Percentiles rank a stretch among this genome's conserved stretches.
phyloP scores from a whole-genome alignment of 1,284 basidiomycete species.

The Fomes fomentarius region DNA sequence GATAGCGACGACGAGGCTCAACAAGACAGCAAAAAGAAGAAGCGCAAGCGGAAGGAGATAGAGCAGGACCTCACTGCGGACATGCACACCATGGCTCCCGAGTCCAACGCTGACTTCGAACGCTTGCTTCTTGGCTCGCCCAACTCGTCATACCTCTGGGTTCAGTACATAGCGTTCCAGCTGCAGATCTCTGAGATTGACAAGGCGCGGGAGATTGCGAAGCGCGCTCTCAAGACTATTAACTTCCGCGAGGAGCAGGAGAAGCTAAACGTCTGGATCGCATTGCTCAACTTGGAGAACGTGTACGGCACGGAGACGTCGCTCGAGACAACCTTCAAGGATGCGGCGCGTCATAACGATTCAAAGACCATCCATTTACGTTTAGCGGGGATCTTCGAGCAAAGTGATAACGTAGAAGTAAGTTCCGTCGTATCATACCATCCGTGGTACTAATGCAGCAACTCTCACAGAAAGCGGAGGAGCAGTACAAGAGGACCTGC shows the following conservation, averaged over 20 bases:
- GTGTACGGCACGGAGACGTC: slow-evolving; percentile 87
- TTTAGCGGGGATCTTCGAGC: slow-evolving; percentile 83
- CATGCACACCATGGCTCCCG: slow-evolving; percentile 83
- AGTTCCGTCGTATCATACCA: slow-evolving; percentile 24
- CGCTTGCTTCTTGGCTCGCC: slow-evolving; percentile 93
- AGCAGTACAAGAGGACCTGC: slow-evolving; percentile 80
- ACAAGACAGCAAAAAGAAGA: slow-evolving; percentile 58
- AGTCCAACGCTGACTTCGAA: slow-evolving; percentile 95
- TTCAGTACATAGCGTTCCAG: slow-evolving; percentile 99
- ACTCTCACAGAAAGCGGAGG: slow-evolving; percentile 74
- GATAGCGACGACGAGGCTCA: slow-evolving; percentile 56
- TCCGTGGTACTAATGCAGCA: background rate
- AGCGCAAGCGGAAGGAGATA: slow-evolving; percentile 69
- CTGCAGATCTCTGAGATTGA: slow-evolving; percentile 94
- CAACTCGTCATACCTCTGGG: slow-evolving; percentile 97
- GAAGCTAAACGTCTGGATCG: slow-evolving; percentile 98
- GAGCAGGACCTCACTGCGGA: slow-evolving; percentile 85
- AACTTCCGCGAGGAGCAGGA: slow-evolving; percentile 97
- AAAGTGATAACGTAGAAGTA: slow-evolving; percentile 83
- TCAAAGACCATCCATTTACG: slow-evolving; percentile 89
- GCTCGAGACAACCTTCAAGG: slow-evolving; percentile 83
- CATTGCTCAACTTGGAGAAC: slow-evolving; percentile 94
- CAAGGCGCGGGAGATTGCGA: slow-evolving; percentile 88
- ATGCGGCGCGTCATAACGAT: slow-evolving; percentile 91
- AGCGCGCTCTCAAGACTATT: slow-evolving; percentile 87